Evolutionary conservation across 257 asterid species (phyloP).

Genomic region (Rehmannia glutinosa): DNA sequence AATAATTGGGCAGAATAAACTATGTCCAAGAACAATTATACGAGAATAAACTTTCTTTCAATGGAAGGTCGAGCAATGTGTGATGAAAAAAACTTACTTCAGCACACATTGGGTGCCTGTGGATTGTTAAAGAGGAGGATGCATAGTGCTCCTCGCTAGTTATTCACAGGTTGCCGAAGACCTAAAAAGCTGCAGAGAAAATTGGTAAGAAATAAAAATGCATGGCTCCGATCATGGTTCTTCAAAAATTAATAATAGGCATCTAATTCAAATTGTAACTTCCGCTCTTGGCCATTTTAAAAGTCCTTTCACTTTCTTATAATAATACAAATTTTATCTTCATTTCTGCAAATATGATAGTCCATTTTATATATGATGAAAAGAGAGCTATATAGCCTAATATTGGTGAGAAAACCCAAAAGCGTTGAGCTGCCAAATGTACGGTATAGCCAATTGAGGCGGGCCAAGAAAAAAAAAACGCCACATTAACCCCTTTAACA

Average conservation of each 20-base stretch:
- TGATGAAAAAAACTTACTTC: slow-evolving; percentile 43
- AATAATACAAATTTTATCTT: neutral
- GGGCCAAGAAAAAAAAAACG: neutral
- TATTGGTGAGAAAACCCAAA: neutral
- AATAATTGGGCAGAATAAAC: neutral
- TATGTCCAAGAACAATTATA: neutral
- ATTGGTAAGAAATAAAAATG: too few species aligned
- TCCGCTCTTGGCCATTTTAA: neutral
- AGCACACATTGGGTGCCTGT: slow-evolving; percentile 79
- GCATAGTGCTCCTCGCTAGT: slow-evolving; percentile 40
- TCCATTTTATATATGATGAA: neutral
- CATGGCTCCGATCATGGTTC: neutral
- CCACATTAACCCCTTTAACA: neutral
- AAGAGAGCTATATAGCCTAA: neutral
- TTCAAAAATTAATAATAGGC: neutral
- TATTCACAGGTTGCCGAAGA: neutral
- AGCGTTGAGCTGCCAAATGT: neutral
- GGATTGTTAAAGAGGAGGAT: slow-evolving; percentile 71
- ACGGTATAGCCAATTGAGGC: too few species aligned
- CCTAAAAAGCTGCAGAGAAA: neutral
- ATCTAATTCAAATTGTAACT: neutral
- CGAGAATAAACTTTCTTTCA: neutral
- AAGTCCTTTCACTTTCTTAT: neutral
- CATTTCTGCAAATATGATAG: neutral
- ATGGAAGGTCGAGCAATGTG: neutral